Evolutionary conservation across 345 rosid species (phyloP).

Genomic region (Ceriops zippeliana): DNA sequence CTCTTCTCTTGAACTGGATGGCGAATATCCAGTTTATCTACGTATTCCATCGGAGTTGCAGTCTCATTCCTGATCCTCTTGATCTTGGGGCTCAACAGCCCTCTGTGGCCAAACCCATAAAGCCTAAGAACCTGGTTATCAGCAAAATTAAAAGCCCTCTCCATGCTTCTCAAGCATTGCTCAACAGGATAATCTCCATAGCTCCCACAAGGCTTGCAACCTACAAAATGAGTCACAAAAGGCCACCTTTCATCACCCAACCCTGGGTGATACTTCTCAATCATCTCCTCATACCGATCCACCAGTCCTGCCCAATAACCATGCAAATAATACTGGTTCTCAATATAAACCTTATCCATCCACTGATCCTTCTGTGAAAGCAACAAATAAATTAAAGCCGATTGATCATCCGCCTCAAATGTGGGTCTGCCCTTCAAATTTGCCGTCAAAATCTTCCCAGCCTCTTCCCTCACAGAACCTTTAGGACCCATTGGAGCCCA

Average conservation of each 20-base stretch:
- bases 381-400: constrained; percentile 82
- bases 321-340: constrained; percentile 88
- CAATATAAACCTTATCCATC: constrained; percentile 85
- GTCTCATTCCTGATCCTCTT: constrained; percentile 90
- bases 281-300: constrained; percentile 91
- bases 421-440: constrained; percentile 86
- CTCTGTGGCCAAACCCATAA: constrained; percentile 86
- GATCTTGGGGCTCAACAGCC: constrained; percentile 89
- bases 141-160: constrained; percentile 90
- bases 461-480: constrained; percentile 80
- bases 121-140: constrained; percentile 89
- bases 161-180: constrained; percentile 83
- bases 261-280: constrained; percentile 90
- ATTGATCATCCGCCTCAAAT: constrained; percentile 95
- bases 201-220: constrained; percentile 97
- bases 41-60: constrained; percentile 55
- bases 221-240: constrained; percentile 87
- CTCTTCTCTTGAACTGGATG: constrained; percentile 31
- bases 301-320: constrained; percentile 96
- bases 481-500: constrained; percentile 99
- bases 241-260: constrained; percentile 98
- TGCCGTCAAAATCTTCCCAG: constrained; percentile 83
- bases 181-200: constrained; percentile 95
- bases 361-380: constrained; percentile 74
- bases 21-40: constrained; percentile 77